Percentiles rank a stretch among this genome's conserved stretches.
Evolutionary conservation across 192 early-diverging fungal species (phyloP).

Genomic region (Phlyctochytrium arcticum): DNA sequence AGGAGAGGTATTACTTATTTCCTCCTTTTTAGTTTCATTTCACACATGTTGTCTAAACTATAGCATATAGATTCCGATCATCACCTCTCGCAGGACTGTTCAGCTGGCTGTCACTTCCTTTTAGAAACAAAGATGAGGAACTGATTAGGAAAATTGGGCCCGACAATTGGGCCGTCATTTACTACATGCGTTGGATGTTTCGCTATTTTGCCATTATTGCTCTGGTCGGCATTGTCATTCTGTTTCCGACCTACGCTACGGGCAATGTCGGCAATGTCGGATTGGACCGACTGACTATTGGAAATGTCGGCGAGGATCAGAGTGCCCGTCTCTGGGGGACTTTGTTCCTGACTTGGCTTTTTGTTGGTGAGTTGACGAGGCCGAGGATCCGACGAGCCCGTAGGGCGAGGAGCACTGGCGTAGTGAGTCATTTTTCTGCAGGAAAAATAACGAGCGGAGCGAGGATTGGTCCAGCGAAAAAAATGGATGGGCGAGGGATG

Average conservation of each 20-base stretch:
- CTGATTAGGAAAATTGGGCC: constrained; percentile 2
- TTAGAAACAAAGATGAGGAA: not conserved
- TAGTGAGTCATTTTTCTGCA: too few species aligned
- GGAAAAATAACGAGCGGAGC: too few species aligned
- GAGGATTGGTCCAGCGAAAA: too few species aligned
- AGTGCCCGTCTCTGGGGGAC: constrained; percentile 7
- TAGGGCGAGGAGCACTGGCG: too few species aligned
- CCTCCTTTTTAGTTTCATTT: not conserved
- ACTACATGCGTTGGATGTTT: constrained; percentile 7
- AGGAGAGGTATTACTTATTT: constrained; percentile 1
- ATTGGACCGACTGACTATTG: constrained; percentile 10
- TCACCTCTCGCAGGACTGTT: constrained; percentile 2
- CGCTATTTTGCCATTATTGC: constrained; percentile 10
- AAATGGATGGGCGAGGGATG: too few species aligned
- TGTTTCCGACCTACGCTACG: constrained; percentile 16
- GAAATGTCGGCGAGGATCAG: constrained; percentile 15
- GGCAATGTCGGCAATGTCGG: constrained; percentile 1
- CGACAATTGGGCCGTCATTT: constrained; percentile 16
- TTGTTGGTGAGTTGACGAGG: constrained; percentile 15
- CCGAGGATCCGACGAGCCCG: too few species aligned
- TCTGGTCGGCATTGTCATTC: not conserved
- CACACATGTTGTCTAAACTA: not conserved
- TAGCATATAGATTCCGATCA: not conserved
- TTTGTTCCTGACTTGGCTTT: constrained; percentile 4
- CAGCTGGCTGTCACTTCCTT: constrained; percentile 6